phyloP scores from a whole-genome alignment of 1,139 yeast genomes.

The Kluyveromyces marxianus region DNA sequence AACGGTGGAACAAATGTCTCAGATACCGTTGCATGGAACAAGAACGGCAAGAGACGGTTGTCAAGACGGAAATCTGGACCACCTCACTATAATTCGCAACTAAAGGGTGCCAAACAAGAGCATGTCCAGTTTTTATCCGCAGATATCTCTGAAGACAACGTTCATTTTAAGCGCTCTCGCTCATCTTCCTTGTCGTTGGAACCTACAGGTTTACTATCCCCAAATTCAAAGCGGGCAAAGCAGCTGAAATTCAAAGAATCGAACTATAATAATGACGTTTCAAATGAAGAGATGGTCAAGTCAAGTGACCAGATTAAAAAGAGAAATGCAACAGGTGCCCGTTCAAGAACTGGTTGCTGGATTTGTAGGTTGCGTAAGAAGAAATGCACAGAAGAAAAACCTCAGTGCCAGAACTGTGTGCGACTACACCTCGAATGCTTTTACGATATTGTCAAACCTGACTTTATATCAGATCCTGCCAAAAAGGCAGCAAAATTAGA shows the following conservation, averaged over 20 bases:
- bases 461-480: constrained; percentile 41
- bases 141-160: constrained; percentile 7
- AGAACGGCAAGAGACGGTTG: constrained; percentile 27
- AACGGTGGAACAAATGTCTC: neutral
- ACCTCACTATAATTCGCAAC: constrained; percentile 6
- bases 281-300: constrained; percentile 5
- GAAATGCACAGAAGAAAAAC: constrained; percentile 56
- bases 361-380: constrained; percentile 60
- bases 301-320: constrained; percentile 9
- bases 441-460: constrained; percentile 41
- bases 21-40: constrained; percentile 28
- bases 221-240: constrained; percentile 1
- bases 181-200: constrained; percentile 3
- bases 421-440: constrained; percentile 47
- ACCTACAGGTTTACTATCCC: neutral
- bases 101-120: constrained; percentile 4
- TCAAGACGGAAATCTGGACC: constrained; percentile 17
- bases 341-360: constrained; percentile 62
- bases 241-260: constrained; percentile 6
- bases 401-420: constrained; percentile 47
- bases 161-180: constrained; percentile 1
- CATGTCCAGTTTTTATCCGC: constrained; percentile 6
- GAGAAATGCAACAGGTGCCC: constrained; percentile 27
- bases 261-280: constrained; percentile 3
- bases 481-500: constrained; percentile 39